Conservation (phyloP, 768 basidiomycete species). For the Auriscalpium microsporum region DNA sequence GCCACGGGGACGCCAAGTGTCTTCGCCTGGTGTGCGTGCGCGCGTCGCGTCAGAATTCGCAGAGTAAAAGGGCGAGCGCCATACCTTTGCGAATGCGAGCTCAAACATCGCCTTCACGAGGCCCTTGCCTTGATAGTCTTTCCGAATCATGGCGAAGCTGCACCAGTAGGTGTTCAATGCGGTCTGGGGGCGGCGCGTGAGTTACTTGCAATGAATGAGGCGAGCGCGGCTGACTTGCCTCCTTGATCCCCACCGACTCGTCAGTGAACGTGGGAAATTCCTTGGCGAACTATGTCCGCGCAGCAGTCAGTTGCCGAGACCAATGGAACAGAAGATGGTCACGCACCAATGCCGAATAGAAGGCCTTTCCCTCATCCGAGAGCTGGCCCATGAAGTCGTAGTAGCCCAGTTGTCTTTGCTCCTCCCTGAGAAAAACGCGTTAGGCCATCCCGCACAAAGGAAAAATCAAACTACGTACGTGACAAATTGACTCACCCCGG, state of each 20-base stretch:
- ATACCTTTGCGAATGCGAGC: constrained; percentile 5
- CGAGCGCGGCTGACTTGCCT: neutral
- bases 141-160: constrained; percentile 8
- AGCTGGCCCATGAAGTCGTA: constrained; percentile 11
- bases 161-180: constrained; percentile 11
- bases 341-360: constrained; percentile 9
- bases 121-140: constrained; percentile 14
- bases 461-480: neutral
- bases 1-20: neutral
- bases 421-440: constrained; percentile 1
- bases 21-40: neutral
- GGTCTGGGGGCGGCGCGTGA: neutral
- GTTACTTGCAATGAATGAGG: neutral
- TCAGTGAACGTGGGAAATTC: neutral
- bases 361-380: constrained; percentile 12
- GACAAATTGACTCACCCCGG: constrained; percentile 6
- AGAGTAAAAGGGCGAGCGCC: neutral
- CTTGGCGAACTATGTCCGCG: neutral
- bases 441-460: neutral
- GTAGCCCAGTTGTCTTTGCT: constrained; percentile 12
- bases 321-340: too few relatives aligned
- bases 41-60: too few relatives aligned
- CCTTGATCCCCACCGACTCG: neutral
- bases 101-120: constrained; percentile 7
- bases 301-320: too few relatives aligned